phyloP scores from a whole-genome alignment of 2,329 filamentous ascomycete species.

The Botrytis galanthina region DNA sequence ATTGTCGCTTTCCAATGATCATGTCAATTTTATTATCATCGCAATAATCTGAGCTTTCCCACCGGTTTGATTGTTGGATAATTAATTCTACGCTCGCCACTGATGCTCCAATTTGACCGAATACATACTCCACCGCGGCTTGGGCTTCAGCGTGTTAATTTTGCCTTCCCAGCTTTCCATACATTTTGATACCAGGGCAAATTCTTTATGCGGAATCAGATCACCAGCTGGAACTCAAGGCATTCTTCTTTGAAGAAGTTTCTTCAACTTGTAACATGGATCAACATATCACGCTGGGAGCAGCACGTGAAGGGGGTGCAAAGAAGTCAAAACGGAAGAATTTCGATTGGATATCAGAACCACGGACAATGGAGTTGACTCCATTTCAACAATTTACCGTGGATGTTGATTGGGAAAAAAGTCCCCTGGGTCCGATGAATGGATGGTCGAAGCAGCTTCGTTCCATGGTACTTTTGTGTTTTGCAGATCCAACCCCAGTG shows the following conservation, averaged over 20 bases:
- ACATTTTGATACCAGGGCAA: not conserved
- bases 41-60: no score
- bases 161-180: not conserved
- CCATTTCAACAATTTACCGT: constrained; percentile 36
- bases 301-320: not conserved
- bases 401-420: constrained; percentile 65
- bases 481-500: constrained; percentile 67
- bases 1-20: not conserved
- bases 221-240: not conserved
- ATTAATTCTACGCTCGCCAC: not conserved
- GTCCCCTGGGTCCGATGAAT: constrained; percentile 66
- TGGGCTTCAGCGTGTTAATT: not conserved
- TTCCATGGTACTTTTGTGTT: constrained; percentile 74
- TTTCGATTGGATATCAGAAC: constrained; percentile 31
- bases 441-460: constrained; percentile 69
- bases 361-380: constrained; percentile 22
- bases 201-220: not conserved
- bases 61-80: not conserved
- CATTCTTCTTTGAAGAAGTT: not conserved
- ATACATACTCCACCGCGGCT: not conserved
- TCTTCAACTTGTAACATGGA: not conserved
- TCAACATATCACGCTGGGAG: not conserved
- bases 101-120: not conserved
- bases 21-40: not conserved
- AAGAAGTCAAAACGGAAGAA: constrained; percentile 16